Evolutionary conservation across 495 filamentous ascomycete species (phyloP), one percentile per base, ranked within the genome.

Genomic region (Aspergillus olivimuriae): DNA sequence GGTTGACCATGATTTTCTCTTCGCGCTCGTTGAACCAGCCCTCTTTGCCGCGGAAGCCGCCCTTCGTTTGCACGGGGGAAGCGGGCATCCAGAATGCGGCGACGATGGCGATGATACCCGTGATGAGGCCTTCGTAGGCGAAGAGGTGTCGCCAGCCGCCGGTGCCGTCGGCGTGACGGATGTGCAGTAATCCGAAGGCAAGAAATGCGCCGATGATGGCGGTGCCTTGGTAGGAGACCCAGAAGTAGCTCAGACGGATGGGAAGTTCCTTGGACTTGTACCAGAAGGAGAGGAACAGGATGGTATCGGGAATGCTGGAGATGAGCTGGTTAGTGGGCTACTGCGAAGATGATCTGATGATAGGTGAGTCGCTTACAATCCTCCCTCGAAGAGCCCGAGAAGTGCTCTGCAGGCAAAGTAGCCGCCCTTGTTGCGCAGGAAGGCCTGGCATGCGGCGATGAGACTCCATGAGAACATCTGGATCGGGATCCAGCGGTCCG

Each of bases 401-500:
- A 91, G 53, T 10, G 78, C 72, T 32, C 89, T 72, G 47, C 70
- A 77, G 9, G 73, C 65, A 35, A 78, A 81, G 57, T 86, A 94
- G 0, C 78, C 76, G 0, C 57, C 51, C n/a, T 72, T 67, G 1
- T 79, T 78, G 26, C 59, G 70, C 6, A 94, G 55, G 44, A 80
- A 81, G 9, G 84, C 78, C 60, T 91, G 86, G 32, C 68, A 73
- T 17, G 69, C 64, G 0, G 86, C 84, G 23, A 90, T 78, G 7
- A 89, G 48, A 53, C 81, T 85, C 84, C 87, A 94, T 3, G 74
- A 69, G 1, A 87, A 65, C 76, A 91, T 91, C 52, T 91, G 86
- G 20, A 82, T 64, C 0, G 88, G 87, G 40, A 95, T 90, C 85
- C 88, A 94, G 22, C 78, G 74, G 57, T 94, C 88, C 0, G 88